These are phyloP conservation scores for Claviceps sorghi DNA, from an alignment of 2,329 filamentous ascomycete genomes.

Conservation along the genomic window DNA sequence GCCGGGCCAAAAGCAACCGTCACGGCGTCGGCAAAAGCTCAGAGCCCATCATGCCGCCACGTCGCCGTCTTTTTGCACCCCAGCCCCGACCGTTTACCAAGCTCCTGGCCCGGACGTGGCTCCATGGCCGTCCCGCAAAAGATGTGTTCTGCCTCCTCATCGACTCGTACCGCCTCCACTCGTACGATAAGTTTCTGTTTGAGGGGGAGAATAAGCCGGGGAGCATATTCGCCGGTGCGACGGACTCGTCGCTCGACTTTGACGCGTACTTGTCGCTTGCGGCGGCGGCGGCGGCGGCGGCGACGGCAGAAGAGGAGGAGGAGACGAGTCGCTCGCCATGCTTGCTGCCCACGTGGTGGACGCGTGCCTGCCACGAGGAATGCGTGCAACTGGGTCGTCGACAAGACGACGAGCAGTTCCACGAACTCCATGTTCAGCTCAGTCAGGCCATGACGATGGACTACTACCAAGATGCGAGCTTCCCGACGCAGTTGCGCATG, in stretches of 20 bases:
- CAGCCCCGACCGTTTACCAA: conserved; percentile 19
- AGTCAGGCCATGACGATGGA: conserved; percentile 17
- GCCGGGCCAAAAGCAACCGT: not conserved
- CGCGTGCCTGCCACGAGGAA: conserved; percentile 14
- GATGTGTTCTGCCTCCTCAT: conserved; percentile 29
- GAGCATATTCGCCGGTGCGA: conserved; percentile 10
- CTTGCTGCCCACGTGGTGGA: conserved; percentile 27
- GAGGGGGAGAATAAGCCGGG: conserved; percentile 8
- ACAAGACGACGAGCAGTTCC: conserved; percentile 9
- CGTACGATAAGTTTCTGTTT: conserved; percentile 17
- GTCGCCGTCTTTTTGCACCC: conserved; percentile 9
- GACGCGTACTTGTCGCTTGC: conserved; percentile 9
- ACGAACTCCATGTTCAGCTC: conserved; percentile 12
- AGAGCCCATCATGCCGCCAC: conserved; percentile 1
- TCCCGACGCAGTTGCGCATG: conserved; percentile 29
- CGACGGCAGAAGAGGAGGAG: not conserved
- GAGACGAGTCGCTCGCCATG: not conserved
- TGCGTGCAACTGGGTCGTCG: conserved; percentile 18
- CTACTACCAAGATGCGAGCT: conserved; percentile 22
- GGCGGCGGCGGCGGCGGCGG: not conserved
- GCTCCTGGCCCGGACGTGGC: conserved; percentile 20
- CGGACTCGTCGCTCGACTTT: conserved; percentile 15
- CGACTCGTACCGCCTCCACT: conserved; percentile 27
- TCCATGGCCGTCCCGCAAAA: conserved; percentile 21
- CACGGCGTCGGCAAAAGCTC: not conserved